Evolutionary conservation across 2,329 filamentous ascomycete species (phyloP), one percentile per base, ranked within the genome.

Genomic region (Aspergillus sergii): DNA sequence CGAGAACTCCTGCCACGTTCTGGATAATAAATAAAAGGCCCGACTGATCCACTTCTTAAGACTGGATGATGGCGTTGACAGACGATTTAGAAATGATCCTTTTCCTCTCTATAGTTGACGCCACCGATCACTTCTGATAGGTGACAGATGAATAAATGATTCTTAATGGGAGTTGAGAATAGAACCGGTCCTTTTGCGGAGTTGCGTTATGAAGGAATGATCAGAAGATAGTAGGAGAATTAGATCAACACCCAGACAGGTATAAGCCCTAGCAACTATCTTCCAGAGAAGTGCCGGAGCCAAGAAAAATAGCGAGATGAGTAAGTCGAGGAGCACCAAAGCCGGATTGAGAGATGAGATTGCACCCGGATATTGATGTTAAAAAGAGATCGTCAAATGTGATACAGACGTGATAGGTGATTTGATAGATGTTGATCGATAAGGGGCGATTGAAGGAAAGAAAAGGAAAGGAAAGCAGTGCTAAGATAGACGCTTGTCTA

Each of bases 151-250:
- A n/a, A 41, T 19, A 69, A 51, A 45, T 32, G 58, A 66, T 63
- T 59, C 59, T 70, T 64, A 67, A 72, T 63, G 62, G 66, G 64
- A 63, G 67, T 75, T 72, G 67, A 60, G 69, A 75, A 71, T 64
- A 57, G 69, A 70, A 32, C 73, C 68, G 65, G 68, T 58, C 53
- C 59, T 63, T 56, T 68, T 68, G 68, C 66, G 67, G 65, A 64
- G 59, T 39, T 59, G 12, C 16, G 53, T 43, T 39, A 34, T 21
- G 21, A 32, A 61, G 43, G 43, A 36, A 57, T 21, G 41, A 57
- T 48, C 48, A 62, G 56, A 43, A 51, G 48, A 32, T 32, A 32
- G 16, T 6, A 32, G 28, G 48, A 39, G 51, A 19, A 50, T 41
- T 26, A 50, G 36, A 54, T 58, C 32, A 32, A 26, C n/a, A 43